Percentiles rank a stretch among this genome's conserved stretches.
Evolutionary conservation across 2,329 filamentous ascomycete genomes (phyloP).

Genomic region (Periconia digitata): DNA sequence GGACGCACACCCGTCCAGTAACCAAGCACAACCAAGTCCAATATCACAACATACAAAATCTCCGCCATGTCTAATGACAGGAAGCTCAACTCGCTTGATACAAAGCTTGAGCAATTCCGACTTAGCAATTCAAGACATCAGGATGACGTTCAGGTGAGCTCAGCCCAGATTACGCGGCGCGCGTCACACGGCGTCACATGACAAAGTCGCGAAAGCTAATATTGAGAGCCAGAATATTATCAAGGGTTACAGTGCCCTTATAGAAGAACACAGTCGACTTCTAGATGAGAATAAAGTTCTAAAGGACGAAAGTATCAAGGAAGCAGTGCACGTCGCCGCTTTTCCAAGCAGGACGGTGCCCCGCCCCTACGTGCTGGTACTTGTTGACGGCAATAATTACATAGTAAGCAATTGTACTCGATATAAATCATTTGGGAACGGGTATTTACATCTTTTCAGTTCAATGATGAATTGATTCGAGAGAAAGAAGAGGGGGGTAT

Average conservation of each 20-base stretch:
- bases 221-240: conserved; percentile 8
- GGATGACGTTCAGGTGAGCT: conserved; percentile 9
- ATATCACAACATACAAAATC: background rate
- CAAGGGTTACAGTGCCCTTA: conserved; percentile 25
- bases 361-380: conserved; percentile 61
- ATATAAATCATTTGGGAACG: background rate
- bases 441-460: conserved; percentile 26
- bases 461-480: conserved; percentile 54
- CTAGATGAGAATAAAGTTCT: conserved; percentile 58
- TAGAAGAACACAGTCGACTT: conserved; percentile 48
- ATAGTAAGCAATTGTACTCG: conserved; percentile 27
- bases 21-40: background rate
- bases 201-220: background rate
- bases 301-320: conserved; percentile 59
- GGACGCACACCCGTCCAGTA: background rate
- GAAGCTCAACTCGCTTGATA: conserved; percentile 28
- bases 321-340: conserved; percentile 42
- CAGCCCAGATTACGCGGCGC: background rate
- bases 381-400: conserved; percentile 66
- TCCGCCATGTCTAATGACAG: conserved; percentile 23
- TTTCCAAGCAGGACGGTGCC: conserved; percentile 25
- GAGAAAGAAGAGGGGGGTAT: conserved; percentile 57
- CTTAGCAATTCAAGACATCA: conserved; percentile 23
- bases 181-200: background rate
- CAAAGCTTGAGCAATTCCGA: conserved; percentile 31